Percentiles rank a stretch among this genome's conserved stretches.
Conservation (phyloP, 768 basidiomycete genomes). For the Dictyophora rubrovolvata region DNA sequence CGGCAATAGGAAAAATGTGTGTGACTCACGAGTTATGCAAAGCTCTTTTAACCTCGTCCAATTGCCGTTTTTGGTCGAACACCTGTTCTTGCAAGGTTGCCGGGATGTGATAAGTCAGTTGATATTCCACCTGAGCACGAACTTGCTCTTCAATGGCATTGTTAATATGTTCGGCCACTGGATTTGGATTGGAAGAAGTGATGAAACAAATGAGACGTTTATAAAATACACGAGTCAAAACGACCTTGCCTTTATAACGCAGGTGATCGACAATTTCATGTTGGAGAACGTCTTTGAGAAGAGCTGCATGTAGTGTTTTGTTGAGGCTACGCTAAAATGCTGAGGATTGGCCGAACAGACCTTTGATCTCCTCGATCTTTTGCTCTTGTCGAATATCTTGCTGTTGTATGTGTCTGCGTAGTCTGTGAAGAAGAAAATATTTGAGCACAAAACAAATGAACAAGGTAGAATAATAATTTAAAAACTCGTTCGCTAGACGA, state of each 20-base stretch:
- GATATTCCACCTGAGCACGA: constrained; percentile 36
- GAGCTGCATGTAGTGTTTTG: constrained; percentile 22
- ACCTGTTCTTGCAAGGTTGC: constrained; percentile 40
- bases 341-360: constrained; percentile 19
- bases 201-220: neutral
- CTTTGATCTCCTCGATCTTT: constrained; percentile 39
- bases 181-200: neutral
- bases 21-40: constrained; percentile 50
- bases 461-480: neutral
- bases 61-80: constrained; percentile 30
- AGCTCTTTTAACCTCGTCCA: constrained; percentile 35
- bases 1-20: neutral
- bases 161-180: constrained; percentile 37
- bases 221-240: too few species aligned
- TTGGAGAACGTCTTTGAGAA: constrained; percentile 37
- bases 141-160: constrained; percentile 42
- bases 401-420: constrained; percentile 32
- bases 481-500: neutral
- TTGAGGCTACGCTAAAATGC: neutral
- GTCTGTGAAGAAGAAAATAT: constrained; percentile 20
- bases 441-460: neutral
- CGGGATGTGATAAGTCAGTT: constrained; percentile 38
- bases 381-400: constrained; percentile 35
- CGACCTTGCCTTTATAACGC: constrained; percentile 32
- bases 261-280: constrained; percentile 35